Evolutionary conservation across 202 grass and related monocot genomes (phyloP).

Genomic region (Setaria italica): DNA sequence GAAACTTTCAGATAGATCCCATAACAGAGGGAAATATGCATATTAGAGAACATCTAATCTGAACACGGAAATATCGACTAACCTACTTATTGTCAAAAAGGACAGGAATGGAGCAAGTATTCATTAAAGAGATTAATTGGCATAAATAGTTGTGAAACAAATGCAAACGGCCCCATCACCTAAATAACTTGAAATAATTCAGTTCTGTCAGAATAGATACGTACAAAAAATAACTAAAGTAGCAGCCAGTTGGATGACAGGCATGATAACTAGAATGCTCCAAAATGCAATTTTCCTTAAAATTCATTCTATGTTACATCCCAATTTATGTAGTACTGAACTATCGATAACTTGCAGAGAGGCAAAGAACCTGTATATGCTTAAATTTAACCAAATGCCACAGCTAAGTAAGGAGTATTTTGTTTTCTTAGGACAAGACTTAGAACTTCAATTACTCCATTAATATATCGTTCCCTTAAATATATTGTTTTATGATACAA

Average conservation of each 20-base stretch:
- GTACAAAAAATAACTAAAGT: not conserved
- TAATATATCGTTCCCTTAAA: not conserved
- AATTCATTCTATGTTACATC: not conserved
- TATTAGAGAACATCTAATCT: not conserved
- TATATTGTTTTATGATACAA: not conserved
- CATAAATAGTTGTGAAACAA: conserved; percentile 5
- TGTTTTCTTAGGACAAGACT: not conserved
- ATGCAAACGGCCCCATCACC: not conserved
- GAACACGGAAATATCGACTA: not conserved
- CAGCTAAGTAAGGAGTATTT: not conserved
- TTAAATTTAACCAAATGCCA: conserved; percentile 21
- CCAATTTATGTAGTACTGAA: conserved; percentile 1
- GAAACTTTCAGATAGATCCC: not conserved
- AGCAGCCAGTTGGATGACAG: not conserved
- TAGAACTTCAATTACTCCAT: not conserved
- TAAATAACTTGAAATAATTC: not conserved
- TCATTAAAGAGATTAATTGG: conserved; percentile 15
- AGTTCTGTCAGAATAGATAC: not conserved
- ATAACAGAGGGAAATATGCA: not conserved
- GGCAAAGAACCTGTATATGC: not conserved
- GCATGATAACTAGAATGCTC: conserved; percentile 4
- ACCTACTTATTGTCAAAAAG: not conserved
- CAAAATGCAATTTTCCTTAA: not conserved
- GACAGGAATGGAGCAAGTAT: not conserved
- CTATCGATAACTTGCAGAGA: not conserved